phyloP scores from a whole-genome alignment of 2,329 filamentous ascomycete genomes.

The Macrophomina tecta region DNA sequence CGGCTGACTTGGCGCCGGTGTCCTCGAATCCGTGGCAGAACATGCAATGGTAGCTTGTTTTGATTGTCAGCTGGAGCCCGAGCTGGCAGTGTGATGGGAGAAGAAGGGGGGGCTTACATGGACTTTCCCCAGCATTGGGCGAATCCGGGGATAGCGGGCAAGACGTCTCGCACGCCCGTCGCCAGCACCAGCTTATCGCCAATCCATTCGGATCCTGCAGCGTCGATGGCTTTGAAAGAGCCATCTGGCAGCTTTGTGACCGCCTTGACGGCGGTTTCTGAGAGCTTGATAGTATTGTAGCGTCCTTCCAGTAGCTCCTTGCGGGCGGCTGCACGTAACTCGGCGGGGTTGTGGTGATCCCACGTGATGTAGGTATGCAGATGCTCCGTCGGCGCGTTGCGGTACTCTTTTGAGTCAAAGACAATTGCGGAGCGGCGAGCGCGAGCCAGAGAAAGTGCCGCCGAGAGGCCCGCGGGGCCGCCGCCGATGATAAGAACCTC shows the following conservation, averaged over 20 bases:
- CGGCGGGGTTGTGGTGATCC: neutral
- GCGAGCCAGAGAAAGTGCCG: conserved; percentile 48
- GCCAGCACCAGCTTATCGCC: conserved; percentile 64
- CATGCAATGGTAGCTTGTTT: conserved; percentile 5
- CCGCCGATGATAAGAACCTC: conserved; percentile 46
- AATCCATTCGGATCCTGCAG: conserved; percentile 49
- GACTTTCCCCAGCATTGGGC: neutral
- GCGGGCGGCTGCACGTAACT: neutral
- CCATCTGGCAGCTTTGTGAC: conserved; percentile 32
- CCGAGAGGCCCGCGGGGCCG: conserved; percentile 54
- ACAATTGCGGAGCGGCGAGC: conserved; percentile 49
- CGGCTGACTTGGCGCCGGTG: neutral
- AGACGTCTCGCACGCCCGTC: conserved; percentile 59
- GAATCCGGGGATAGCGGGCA: conserved; percentile 50
- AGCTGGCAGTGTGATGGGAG: no score
- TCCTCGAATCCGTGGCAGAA: conserved; percentile 21
- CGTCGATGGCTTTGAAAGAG: conserved; percentile 47
- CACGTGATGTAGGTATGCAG: conserved; percentile 47
- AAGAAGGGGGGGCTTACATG: neutral
- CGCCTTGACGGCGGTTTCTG: conserved; percentile 33
- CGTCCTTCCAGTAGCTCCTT: neutral
- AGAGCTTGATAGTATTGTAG: neutral
- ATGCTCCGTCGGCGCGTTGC: conserved; percentile 50
- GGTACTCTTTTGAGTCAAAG: conserved; percentile 51
- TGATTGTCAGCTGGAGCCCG: neutral